phyloP scores from a whole-genome alignment of 1,284 basidiomycete genomes.

The Neotropicomus parvogracilis region DNA sequence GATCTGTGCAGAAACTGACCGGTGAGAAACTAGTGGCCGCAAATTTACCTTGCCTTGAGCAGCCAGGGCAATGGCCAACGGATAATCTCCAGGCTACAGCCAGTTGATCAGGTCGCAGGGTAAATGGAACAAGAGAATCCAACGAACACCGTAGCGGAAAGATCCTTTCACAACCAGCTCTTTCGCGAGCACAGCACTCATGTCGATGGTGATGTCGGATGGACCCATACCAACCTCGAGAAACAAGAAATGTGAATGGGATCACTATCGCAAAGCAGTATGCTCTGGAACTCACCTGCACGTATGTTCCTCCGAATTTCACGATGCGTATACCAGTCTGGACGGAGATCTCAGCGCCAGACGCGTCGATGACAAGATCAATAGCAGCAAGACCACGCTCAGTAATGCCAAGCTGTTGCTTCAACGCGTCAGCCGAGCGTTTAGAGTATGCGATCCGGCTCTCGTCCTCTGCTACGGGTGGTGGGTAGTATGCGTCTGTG shows the following conservation, averaged over 20 bases:
- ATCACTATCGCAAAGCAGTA: background rate
- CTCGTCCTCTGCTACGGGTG: conserved; percentile 62
- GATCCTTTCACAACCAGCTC: conserved; percentile 82
- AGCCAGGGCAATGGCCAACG: conserved; percentile 79
- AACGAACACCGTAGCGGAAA: conserved; percentile 79
- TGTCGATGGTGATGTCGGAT: conserved; percentile 58
- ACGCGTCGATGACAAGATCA: conserved; percentile 79
- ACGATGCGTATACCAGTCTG: conserved; percentile 77
- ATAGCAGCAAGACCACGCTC: conserved; percentile 59
- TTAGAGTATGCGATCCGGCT: conserved; percentile 63
- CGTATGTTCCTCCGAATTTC: conserved; percentile 69
- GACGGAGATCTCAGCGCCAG: conserved; percentile 85
- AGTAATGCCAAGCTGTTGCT: conserved; percentile 52
- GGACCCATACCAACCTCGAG: conserved; percentile 72
- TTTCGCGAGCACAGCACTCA: conserved; percentile 63
- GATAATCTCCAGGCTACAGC: conserved; percentile 75
- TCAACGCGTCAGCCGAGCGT: conserved; percentile 62
- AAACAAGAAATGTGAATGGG: background rate
- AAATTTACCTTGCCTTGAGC: conserved; percentile 79
- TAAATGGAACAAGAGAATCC: background rate
- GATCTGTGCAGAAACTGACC: conserved; percentile 42
- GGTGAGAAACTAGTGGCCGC: conserved; percentile 85
- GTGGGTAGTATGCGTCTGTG: conserved; percentile 76
- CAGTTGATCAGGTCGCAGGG: conserved; percentile 8
- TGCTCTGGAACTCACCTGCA: conserved; percentile 47